phyloP scores from a whole-genome alignment of 495 filamentous ascomycete species.

The Neurospora pannonica region DNA sequence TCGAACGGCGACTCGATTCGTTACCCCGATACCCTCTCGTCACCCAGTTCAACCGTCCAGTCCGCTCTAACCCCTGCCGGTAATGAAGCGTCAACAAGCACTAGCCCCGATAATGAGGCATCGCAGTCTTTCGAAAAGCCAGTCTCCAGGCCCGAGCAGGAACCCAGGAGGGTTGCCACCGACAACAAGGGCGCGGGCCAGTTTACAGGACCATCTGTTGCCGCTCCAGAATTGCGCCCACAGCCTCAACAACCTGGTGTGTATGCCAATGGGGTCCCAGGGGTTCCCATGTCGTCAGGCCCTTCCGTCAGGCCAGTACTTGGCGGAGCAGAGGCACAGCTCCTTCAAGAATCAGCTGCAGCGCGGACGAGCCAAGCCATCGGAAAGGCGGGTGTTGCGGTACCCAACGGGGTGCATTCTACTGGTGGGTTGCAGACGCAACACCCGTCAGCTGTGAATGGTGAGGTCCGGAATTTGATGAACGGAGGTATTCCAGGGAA shows the following conservation, averaged over 20 bases:
- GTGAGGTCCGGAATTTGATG: not conserved
- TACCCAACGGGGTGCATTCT: not conserved
- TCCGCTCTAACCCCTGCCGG: constrained; percentile 29
- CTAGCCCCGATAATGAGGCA: constrained; percentile 45
- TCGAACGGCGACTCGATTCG: constrained; percentile 11
- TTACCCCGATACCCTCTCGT: constrained; percentile 29
- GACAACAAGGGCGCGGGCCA: not conserved
- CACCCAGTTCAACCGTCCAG: constrained; percentile 36
- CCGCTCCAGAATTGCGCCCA: constrained; percentile 4
- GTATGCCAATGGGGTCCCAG: not conserved
- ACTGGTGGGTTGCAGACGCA: not conserved
- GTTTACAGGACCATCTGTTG: constrained; percentile 1
- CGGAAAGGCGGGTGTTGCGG: not conserved
- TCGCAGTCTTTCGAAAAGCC: constrained; percentile 26
- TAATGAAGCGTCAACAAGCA: constrained; percentile 39
- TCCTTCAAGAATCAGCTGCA: constrained; percentile 31
- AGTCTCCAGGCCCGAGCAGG: not conserved
- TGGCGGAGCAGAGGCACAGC: constrained; percentile 29
- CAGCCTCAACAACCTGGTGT: not conserved
- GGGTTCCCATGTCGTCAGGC: not conserved
- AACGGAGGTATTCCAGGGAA: not conserved
- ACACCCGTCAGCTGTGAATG: not conserved
- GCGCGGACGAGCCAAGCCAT: constrained; percentile 10
- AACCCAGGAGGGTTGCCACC: not conserved
- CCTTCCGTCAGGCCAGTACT: not conserved